Base-by-base conservation (phyloP, 163 green algal species). In the Trebouxiophyceae sp. region DNA sequence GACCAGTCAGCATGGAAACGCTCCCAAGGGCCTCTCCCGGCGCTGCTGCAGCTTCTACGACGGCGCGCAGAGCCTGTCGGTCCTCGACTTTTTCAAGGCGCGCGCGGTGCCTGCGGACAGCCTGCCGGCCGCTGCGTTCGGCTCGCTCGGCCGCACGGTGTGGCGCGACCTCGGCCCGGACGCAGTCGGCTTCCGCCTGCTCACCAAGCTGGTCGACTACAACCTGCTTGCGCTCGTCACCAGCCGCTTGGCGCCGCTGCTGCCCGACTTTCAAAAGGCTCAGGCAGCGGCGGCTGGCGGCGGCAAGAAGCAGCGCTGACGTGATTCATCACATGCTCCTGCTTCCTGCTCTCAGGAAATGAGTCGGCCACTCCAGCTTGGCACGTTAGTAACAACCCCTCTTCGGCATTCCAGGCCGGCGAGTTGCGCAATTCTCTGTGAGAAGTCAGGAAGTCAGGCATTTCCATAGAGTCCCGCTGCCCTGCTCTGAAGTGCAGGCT, bases 41-140 rank as follows among this genome's bases (percentile, higher is more conserved):
- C n/a, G 26, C n/a, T 23, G 29, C 0, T 60, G 57, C 70, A 88
- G 79, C 45, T 91, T 93, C 66, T 93, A 93, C 61, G 81, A 89
- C 59, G 84, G 82, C 58, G 83, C 83, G 5, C 79, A 92, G 73
- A 92, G 92, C 71, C 70, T 97, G 12, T 83, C 87, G 65, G 82
- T 87, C 32, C 74, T 97, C 60, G 87, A 95, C 44, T 93, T 95
- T 56, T 97, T 97, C 84, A 91, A 91, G 79, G 80, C 79, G 30
- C 86, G 95, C 58, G 88, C 91, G 0, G 87, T 95, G 6, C 59
- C 70, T 31, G 80, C 93, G 8, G 90, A 96, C 28, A 77, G 79
- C 1, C 75, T 97, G 27, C 90, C 91, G 30, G 84, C 95, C 70
- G 80, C 85, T 2, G 79, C 96, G 3, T 95, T 96, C 69, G 79